Evolutionary conservation across 2,329 filamentous ascomycete species (phyloP), one percentile per base, ranked within the genome.

Genomic region (Lachnellula cervina): DNA sequence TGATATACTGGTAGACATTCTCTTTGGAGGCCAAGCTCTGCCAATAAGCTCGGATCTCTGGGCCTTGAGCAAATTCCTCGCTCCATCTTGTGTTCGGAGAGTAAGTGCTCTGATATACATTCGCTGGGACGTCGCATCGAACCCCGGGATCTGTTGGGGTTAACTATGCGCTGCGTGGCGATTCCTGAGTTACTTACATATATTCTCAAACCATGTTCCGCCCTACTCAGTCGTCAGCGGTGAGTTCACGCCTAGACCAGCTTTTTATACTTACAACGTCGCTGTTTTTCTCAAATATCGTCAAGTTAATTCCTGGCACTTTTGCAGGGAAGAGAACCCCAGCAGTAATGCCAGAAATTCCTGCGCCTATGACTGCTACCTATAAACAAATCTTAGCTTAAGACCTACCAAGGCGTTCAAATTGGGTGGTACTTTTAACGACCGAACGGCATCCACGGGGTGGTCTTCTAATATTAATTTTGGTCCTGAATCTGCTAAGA

Each of bases 1-100:
- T 77, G 1, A 83, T 71, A 51, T 80, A 77, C 35, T 80, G 73
- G 66, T 88, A 84, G 1, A 89, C 80, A 52, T 83, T 76, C 66
- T 88, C 79, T 62, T 89, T 87, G 7, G 73, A 73, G 0, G 86
- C 84, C 3, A 87, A 69, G 0, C 69, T 69, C 62, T 87, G 77
- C 83, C 84, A 84, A 66, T 90, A 90, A 16, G 81, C 76, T 6
- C 77, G 72, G 56, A 90, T 90, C 68, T 90, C 87, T 4, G 72
- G 67, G 0, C 86, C 86, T 38, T 81, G 80, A 0, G 86, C 80
- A 64, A 88, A 90, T 57, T 84, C 77, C 62, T 88, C 83, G 0
- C 77, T 78, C 87, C 87, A 90, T 60, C 87, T 76, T 0, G 78
- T 80, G 54, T 89, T 89, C 0, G 85, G 84, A 6, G 77, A 75